Conservation (phyloP, 768 basidiomycete genomes). For the Boletales sp. region DNA sequence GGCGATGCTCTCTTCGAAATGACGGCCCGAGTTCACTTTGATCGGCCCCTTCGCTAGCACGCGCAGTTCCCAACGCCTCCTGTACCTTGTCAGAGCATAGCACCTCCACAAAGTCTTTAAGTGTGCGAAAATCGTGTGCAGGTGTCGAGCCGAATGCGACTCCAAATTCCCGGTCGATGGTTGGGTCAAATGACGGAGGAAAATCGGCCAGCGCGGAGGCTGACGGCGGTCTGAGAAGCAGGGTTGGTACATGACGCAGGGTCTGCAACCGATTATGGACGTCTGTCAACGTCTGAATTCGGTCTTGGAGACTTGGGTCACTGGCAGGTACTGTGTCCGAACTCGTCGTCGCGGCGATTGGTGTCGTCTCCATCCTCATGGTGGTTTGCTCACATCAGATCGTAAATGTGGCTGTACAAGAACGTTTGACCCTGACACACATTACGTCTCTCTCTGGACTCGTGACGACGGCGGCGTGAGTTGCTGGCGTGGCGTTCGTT, state of each 20-base stretch:
- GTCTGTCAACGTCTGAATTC: slow-evolving; percentile 46
- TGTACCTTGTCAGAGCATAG: slow-evolving; percentile 53
- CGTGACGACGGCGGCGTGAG: slow-evolving; percentile 3
- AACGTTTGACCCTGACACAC: neutral
- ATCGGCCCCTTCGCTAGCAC: slow-evolving; percentile 53
- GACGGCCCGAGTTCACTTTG: slow-evolving; percentile 43
- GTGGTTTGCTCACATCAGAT: neutral
- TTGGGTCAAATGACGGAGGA: slow-evolving; percentile 25
- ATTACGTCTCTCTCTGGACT: neutral
- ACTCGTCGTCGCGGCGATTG: neutral
- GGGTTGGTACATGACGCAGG: slow-evolving; percentile 44
- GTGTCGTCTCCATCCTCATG: neutral
- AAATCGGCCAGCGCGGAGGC: slow-evolving; percentile 21
- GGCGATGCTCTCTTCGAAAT: slow-evolving; percentile 48
- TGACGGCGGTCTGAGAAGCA: slow-evolving; percentile 40
- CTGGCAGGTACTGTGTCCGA: neutral
- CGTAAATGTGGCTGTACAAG: slow-evolving; percentile 17
- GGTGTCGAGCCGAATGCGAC: slow-evolving; percentile 27
- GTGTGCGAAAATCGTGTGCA: slow-evolving; percentile 41
- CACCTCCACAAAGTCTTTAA: slow-evolving; percentile 46
- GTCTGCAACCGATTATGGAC: slow-evolving; percentile 42
- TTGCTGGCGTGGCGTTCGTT: slow-evolving; percentile 11
- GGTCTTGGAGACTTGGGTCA: slow-evolving; percentile 35
- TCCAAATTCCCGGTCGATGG: slow-evolving; percentile 27
- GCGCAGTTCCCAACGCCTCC: slow-evolving; percentile 52